Base-by-base conservation (phyloP, 345 rosid genomes). In the Camelina neglecta region DNA sequence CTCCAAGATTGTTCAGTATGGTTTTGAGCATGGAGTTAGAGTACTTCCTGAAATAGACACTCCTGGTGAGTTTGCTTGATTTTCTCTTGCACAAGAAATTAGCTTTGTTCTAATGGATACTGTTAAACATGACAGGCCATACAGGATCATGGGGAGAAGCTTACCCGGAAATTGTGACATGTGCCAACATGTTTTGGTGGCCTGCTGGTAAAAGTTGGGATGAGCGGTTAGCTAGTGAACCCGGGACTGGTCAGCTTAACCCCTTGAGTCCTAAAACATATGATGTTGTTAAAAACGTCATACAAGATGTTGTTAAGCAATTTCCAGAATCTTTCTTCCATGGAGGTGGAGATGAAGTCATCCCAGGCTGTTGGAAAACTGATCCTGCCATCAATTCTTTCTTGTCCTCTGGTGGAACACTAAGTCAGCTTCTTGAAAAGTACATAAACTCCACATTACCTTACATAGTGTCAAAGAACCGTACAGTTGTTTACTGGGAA, bases 111-210 rank as follows among this genome's bases (percentile, higher is more conserved):
- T 73, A 65, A 67, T 50, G 50, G 49, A 61, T 66, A 12, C n/a
- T 65, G 44, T 54, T 60, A 7, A 69, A 53, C 13, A 49, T 33
- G 3, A 71, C 80, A 83, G 86, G 84, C 10, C 98, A 93, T 75
- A 84, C 98, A 50, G 94, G 94, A 67, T 93, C 97, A 21, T 91
- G 97, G 97, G 96, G 90, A 57, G 84, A 69, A 76, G 94, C 98
- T 6, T 85, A 88, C 59, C 96, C 96, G 1, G 96, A 93, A 13
- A 87, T 90, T 10, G 87, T 91, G 58, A 67, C 94, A 48, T 90
- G 95, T n/a, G 90, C 88, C 45, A 85, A 93, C 84, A 90, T 88
- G 97, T 88, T 88, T 60, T 91, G 94, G 98, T 90, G 83, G 88
- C 94, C 94, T 8, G 85, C 84, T 3, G 88, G 83, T 21, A 75